Conservation (phyloP, 139 green algal species). For the Closterium sp. region DNA sequence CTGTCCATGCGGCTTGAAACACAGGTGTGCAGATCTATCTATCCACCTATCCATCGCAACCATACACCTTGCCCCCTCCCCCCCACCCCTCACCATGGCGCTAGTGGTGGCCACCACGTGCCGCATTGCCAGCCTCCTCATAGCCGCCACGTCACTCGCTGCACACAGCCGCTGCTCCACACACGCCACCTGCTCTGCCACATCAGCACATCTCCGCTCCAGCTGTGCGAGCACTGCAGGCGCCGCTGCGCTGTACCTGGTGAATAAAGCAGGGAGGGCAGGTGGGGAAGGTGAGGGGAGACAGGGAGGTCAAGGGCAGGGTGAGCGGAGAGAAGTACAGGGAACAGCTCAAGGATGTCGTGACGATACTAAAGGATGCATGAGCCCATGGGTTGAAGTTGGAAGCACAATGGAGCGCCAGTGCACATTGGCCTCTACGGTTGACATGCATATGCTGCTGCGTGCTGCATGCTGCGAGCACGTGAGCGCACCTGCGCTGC, state of each 20-base stretch:
- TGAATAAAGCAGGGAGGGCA: too few relatives aligned
- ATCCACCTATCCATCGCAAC: not conserved
- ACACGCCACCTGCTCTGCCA: conserved; percentile 66
- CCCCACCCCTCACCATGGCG: conserved; percentile 46
- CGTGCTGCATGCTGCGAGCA: not conserved
- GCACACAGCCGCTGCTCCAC: conserved; percentile 64
- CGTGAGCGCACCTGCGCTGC: conserved; percentile 74
- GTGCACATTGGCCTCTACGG: too few relatives aligned
- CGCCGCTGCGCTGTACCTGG: conserved; percentile 77
- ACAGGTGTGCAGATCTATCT: not conserved
- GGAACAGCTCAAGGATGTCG: too few relatives aligned
- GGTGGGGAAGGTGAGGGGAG: too few relatives aligned
- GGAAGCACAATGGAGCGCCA: too few relatives aligned
- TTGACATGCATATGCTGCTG: not conserved
- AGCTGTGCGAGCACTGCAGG: conserved; percentile 80
- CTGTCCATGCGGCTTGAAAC: not conserved
- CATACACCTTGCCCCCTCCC: not conserved
- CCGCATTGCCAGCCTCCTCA: conserved; percentile 62
- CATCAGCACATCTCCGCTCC: conserved; percentile 74
- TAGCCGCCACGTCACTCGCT: conserved; percentile 70
- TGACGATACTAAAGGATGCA: too few relatives aligned
- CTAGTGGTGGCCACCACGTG: conserved; percentile 47
- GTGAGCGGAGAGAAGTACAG: too few relatives aligned
- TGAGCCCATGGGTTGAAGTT: too few relatives aligned
- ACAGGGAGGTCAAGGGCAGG: too few relatives aligned